Conservation (phyloP, 1,284 basidiomycete genomes). For the Ceratobasidium sp. region DNA sequence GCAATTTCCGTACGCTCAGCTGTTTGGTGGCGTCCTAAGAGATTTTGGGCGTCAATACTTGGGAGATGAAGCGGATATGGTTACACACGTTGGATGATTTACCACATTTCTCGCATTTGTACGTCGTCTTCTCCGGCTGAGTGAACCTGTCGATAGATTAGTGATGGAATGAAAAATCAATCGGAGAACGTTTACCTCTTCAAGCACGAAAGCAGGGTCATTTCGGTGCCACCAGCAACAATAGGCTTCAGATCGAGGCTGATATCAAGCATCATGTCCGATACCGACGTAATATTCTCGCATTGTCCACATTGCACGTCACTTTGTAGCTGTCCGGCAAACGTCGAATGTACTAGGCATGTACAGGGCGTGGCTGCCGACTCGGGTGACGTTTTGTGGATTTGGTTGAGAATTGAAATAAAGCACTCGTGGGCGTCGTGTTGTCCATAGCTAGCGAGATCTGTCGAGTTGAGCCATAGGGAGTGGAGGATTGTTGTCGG, state of each 20-base stretch:
- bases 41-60: constrained; percentile 10
- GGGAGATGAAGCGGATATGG: not conserved
- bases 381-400: constrained; percentile 83
- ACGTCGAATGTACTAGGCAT: constrained; percentile 93
- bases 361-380: constrained; percentile 83
- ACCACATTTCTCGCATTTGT: constrained; percentile 79
- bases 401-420: constrained; percentile 83
- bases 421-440: constrained; percentile 96
- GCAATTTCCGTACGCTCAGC: constrained; percentile 85
- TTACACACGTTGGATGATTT: constrained; percentile 71
- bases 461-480: constrained; percentile 83
- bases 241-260: constrained; percentile 85
- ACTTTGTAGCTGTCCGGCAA: constrained; percentile 88
- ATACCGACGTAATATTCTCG: constrained; percentile 79
- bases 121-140: constrained; percentile 73
- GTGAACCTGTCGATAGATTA: constrained; percentile 69
- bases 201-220: constrained; percentile 77
- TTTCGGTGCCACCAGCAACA: constrained; percentile 55
- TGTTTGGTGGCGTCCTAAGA: constrained; percentile 84
- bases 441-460: constrained; percentile 91
- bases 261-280: constrained; percentile 93
- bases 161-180: constrained; percentile 47
- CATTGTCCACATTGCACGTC: constrained; percentile 88
- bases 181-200: constrained; percentile 64
- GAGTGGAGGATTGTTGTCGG: constrained; percentile 88